phyloP scores from a whole-genome alignment of 140 eudicot genomes.

The Anethum foeniculum region DNA sequence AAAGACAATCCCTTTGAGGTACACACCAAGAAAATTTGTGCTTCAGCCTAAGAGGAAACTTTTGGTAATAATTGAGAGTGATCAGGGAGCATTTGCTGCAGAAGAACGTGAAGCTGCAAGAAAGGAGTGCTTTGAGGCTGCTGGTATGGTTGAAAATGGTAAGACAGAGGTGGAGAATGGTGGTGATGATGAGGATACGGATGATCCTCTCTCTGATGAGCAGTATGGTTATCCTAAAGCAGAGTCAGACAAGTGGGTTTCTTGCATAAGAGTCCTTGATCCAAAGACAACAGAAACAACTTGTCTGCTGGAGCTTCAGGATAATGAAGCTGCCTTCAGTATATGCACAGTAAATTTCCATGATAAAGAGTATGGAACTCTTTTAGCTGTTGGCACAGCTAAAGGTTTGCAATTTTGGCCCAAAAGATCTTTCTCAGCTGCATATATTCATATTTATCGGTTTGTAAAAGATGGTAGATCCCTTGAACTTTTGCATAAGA shows the following conservation, averaged over 20 bases:
- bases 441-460: constrained; percentile 83
- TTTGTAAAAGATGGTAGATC: constrained; percentile 79
- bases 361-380: constrained; percentile 90
- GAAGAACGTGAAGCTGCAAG: constrained; percentile 88
- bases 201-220: constrained; percentile 79
- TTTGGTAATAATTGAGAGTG: constrained; percentile 80
- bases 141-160: constrained; percentile 81
- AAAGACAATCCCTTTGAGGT: constrained; percentile 76
- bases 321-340: constrained; percentile 93
- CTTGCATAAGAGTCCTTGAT: constrained; percentile 93
- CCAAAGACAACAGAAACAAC: constrained; percentile 78
- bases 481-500: constrained; percentile 90
- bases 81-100: constrained; percentile 91
- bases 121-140: constrained; percentile 75
- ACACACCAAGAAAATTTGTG: constrained; percentile 93
- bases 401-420: constrained; percentile 95
- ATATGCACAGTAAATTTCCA: constrained; percentile 90
- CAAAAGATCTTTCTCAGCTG: constrained; percentile 64
- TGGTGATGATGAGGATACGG: constrained; percentile 63
- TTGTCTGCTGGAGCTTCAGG: constrained; percentile 87
- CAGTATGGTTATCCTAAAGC: constrained; percentile 96
- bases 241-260: constrained; percentile 87
- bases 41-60: constrained; percentile 76
- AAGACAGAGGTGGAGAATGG: constrained; percentile 79
- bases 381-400: constrained; percentile 95